These are phyloP conservation scores for Rhododendron ovatum DNA, from an alignment of 148 eudicot species.

Conservation along the genomic window DNA sequence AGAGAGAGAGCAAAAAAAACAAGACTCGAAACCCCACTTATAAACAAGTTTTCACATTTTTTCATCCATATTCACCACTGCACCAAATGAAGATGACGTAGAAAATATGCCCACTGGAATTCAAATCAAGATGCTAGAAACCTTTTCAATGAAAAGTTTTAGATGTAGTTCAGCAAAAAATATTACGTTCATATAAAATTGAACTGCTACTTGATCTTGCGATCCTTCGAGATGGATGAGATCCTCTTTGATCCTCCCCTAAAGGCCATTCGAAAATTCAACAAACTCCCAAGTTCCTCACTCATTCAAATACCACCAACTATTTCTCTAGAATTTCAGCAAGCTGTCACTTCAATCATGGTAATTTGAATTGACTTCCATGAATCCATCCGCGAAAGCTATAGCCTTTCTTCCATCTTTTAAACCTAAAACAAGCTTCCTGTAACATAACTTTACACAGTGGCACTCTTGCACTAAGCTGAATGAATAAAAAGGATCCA, in stretches of 20 bases:
- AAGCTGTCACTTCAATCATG: neutral
- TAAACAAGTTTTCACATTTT: neutral
- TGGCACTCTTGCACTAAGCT: neutral
- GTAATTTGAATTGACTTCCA: neutral
- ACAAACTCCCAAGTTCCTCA: neutral
- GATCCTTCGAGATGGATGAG: neutral
- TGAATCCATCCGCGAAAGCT: neutral
- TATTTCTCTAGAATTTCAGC: neutral
- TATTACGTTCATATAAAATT: neutral
- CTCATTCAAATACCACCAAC: neutral
- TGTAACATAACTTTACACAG: neutral
- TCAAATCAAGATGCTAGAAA: neutral
- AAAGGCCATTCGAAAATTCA: neutral
- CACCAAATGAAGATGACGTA: neutral
- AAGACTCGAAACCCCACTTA: neutral
- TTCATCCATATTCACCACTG: neutral
- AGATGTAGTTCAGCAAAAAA: neutral
- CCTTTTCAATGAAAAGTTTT: neutral
- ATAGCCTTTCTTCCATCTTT: constrained; percentile 3
- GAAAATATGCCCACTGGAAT: neutral
- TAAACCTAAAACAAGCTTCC: neutral
- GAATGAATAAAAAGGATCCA: neutral
- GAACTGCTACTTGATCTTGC: neutral
- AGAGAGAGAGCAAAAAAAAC: neutral
- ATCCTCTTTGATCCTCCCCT: neutral